phyloP scores from a whole-genome alignment of 306 rosid species.

The Oxytropis ochrocephala region DNA sequence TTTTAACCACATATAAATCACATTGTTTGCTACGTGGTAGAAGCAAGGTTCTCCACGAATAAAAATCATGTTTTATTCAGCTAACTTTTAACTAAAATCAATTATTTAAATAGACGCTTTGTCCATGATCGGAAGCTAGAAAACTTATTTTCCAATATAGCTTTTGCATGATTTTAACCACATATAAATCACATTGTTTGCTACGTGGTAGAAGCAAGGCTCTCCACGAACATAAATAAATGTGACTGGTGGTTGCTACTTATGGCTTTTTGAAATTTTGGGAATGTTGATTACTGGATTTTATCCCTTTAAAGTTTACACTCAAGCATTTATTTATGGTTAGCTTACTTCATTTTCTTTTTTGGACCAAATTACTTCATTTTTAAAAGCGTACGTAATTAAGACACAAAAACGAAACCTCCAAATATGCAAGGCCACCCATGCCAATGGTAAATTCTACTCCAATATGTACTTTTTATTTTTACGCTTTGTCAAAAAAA shows the following conservation, averaged over 20 bases:
- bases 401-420: neutral
- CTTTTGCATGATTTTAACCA: no score
- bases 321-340: neutral
- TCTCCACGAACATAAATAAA: neutral
- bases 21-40: neutral
- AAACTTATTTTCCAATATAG: no score
- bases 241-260: neutral
- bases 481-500: no score
- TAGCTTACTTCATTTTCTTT: no score
- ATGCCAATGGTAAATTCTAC: neutral
- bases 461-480: neutral
- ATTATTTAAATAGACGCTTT: no score
- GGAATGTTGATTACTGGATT: neutral
- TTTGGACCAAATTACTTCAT: no score
- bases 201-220: neutral
- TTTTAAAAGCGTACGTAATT: no score
- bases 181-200: neutral
- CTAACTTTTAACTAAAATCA: no score
- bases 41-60: neutral
- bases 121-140: no score
- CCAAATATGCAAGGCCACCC: neutral
- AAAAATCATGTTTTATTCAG: no score
- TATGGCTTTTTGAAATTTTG: neutral
- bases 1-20: no score
- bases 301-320: neutral